Evolutionary conservation across 306 rosid genomes (phyloP), one percentile per base, ranked within the genome.

Genomic region (Prinsepia uniflora): DNA sequence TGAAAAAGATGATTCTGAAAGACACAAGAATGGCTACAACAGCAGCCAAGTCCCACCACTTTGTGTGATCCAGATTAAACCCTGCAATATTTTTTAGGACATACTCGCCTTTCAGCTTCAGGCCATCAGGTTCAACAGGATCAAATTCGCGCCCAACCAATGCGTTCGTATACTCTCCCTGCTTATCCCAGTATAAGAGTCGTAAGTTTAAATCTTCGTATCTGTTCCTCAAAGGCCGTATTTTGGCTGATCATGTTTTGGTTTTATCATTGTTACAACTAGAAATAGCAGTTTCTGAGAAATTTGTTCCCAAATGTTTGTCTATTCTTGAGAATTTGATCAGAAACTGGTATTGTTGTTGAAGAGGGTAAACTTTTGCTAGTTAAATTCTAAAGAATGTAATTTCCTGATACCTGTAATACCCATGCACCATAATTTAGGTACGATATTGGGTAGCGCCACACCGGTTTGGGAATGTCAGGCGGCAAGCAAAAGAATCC

Each of bases 161-260:
- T 75, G 88, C 90, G 42, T 93, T 93, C 88, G 90, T 93, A 87
- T 76, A 88, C 10, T 92, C 97, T 46, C 97, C 98, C 98, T 93
- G 86, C 77, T 72, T 68, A 55, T 47, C 56, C 54, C 67, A 55
- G 46, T 22, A 50, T 17, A 64, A 71, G n/a, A 73, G 20, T 50
- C 43, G 44, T 43, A 36, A 53, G 44, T 58, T 53, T 41, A 64
- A 43, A 11, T 30, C 2, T 24, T 7, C 22, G 24, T 24, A 6
- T 58, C 8, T 30, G 41, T 57, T 22, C 63, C 63, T 57, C 41
- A 24, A 11, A 24, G 5, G 41, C 15, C 17, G 11, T 58, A 11
- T 58, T 58, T 10, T 58, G n/a, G 41, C 63, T 13, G 63, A 12
- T 30, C 36, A 30, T 30, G 36, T 30, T 30, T 3, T 30, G 36